Evolutionary conservation across 179 eudicot genomes (phyloP).

Genomic region (Beta macrorhiza): DNA sequence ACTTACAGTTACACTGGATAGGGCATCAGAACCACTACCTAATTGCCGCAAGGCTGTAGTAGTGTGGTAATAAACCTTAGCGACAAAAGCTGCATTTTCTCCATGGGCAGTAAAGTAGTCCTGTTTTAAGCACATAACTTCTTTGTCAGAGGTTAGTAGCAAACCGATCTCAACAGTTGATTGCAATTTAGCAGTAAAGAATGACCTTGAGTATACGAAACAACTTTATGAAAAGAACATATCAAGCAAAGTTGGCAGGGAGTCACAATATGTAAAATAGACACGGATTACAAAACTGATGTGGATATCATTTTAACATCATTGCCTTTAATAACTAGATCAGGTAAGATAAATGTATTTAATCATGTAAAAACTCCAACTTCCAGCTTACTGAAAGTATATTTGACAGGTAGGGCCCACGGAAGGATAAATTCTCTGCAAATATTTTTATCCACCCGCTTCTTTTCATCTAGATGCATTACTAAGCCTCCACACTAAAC

Average conservation of each 20-base stretch:
- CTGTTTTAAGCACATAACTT: conserved; percentile 39
- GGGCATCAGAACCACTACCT: conserved; percentile 70
- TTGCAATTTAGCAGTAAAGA: background rate
- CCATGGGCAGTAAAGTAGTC: conserved; percentile 93
- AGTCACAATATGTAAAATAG: background rate
- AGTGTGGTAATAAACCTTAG: conserved; percentile 86
- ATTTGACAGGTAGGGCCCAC: background rate
- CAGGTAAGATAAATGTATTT: too few relatives aligned
- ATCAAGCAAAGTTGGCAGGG: background rate
- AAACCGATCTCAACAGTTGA: background rate
- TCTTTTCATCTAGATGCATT: background rate
- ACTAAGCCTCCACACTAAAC: background rate
- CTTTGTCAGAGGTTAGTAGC: conserved; percentile 21
- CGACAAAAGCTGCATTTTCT: conserved; percentile 82
- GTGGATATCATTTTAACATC: background rate
- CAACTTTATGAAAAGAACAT: conserved; percentile 7
- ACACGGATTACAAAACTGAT: background rate
- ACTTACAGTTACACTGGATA: conserved; percentile 84
- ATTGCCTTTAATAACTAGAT: background rate
- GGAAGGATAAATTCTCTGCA: background rate
- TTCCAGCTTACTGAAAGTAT: background rate
- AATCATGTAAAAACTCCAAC: too few relatives aligned
- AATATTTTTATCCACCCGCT: background rate
- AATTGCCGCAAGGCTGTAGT: conserved; percentile 80
- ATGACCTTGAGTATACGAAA: background rate